Conservation (phyloP, 805 yeast species). For the Wickerhamiella azymoides region DNA sequence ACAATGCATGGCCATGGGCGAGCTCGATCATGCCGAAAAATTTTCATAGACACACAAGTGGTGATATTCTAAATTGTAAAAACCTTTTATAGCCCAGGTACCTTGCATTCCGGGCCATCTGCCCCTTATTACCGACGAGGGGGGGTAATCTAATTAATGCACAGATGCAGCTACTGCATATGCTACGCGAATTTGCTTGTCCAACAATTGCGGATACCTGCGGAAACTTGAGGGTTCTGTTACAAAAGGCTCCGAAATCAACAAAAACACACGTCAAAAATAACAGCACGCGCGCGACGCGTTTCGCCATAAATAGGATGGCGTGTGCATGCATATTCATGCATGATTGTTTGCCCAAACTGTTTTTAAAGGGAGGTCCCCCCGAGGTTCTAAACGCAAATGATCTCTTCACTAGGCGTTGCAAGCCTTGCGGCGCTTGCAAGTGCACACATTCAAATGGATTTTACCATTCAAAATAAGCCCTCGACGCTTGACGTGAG, state of each 20-base stretch:
- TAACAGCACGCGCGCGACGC: neutral
- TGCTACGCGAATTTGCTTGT: neutral
- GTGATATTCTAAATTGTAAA: too few species aligned
- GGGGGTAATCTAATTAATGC: neutral
- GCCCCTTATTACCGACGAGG: neutral
- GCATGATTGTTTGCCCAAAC: neutral
- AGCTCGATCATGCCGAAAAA: too few species aligned
- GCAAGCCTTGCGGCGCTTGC: neutral
- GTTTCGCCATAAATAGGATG: neutral
- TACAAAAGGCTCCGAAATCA: too few species aligned
- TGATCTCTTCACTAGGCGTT: neutral
- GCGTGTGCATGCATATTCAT: neutral
- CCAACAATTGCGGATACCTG: too few species aligned
- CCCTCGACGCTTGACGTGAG: neutral
- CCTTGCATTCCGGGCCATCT: neutral
- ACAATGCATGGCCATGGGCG: too few species aligned
- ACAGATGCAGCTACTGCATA: neutral
- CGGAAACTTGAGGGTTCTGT: too few species aligned
- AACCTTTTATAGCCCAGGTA: too few species aligned
- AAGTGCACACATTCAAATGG: conserved; percentile 2
- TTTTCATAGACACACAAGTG: too few species aligned
- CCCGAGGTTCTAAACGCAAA: neutral
- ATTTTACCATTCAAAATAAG: conserved; percentile 3
- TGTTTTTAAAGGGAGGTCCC: neutral
- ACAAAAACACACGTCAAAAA: too few species aligned